Evolutionary conservation across 352 stramenopile genomes (phyloP), one percentile per base, ranked within the genome.

Genomic region (Chrysophaeum taylorii): DNA sequence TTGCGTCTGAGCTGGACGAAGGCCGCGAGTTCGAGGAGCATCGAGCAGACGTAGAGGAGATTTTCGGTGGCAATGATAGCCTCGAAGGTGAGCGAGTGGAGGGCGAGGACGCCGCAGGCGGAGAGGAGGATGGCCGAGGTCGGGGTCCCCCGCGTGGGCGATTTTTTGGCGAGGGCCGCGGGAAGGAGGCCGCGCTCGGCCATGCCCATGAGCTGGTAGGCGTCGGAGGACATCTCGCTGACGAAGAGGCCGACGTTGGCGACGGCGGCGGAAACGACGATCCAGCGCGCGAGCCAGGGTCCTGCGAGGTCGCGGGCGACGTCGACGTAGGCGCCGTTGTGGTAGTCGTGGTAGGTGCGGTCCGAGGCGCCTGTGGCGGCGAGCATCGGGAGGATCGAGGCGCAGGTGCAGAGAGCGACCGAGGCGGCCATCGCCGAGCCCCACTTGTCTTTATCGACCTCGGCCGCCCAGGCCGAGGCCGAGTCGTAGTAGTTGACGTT

Each of bases 401-500:
- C 88, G 2, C 92, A 53, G 0, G 85, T 81, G 14, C 94, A 84
- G 36, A 97, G 69, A 1, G 88, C 39, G 16, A 96, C 70, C 0
- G 82, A 86, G 27, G 91, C 72, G 60, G 89, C 81, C 84, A 97
- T 95, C 7, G 88, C 89, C 0, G 77, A 73, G 0, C 90, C 88
- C 71, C 93, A 96, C 0, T 83, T 93, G 16, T 75, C 76, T 39
- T 90, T 81, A 29, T 92, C 77, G 41, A 96, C 91, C 76, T 97
- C 92, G 27, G 83, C 88, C 12, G 91, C 90, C 77, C 96, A 97
- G 0, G 83, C 86, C 12, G 87, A 89, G 0, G 88, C 91, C n/a
- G 79, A 84, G 72, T 97, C 93, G 72, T 95, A 97, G 29, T 87
- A 91, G 73, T 94, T 97, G 69, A 97, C 89, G 79, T 93, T 96